Conservation (phyloP, 495 filamentous ascomycete genomes). For the Filosporella fistucella region DNA sequence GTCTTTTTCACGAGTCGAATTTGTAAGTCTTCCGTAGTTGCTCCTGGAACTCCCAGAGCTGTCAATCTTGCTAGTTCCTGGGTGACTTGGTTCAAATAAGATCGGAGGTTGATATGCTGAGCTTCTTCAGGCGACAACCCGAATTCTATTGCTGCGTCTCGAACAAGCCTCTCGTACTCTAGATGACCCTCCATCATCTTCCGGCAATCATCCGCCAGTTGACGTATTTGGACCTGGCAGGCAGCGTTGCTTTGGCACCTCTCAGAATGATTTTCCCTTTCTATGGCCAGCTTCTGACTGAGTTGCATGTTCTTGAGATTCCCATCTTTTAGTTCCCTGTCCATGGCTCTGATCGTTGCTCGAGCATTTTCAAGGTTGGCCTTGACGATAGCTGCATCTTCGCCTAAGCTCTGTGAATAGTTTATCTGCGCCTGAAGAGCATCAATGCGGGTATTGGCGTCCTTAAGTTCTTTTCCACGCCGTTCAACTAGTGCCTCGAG, state of each 20-base stretch:
- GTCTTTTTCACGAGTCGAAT: background rate
- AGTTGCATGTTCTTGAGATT: background rate
- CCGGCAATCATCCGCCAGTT: background rate
- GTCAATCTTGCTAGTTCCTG: background rate
- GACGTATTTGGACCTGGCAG: constrained; percentile 1
- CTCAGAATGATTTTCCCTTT: background rate
- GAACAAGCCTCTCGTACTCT: constrained; percentile 1
- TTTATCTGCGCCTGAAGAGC: constrained; percentile 1
- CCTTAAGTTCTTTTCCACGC: background rate
- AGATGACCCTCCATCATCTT: background rate
- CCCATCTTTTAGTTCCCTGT: background rate
- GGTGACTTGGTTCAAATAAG: constrained; percentile 1
- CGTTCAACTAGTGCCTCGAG: too few relatives aligned
- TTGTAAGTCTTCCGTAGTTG: background rate
- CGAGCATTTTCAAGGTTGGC: background rate
- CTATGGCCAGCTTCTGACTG: constrained; percentile 5
- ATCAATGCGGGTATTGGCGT: background rate
- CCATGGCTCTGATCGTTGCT: background rate
- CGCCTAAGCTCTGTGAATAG: background rate
- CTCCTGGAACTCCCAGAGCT: background rate
- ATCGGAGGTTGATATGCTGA: background rate
- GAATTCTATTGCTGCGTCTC: constrained; percentile 5
- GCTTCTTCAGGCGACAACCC: background rate
- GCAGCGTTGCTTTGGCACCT: constrained; percentile 1
- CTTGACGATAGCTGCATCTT: background rate